A percentile compares a stretch with the other conserved stretches of the same genome.
These are phyloP conservation scores for Paracoccidioides lutzii DNA, from an alignment of 2,329 filamentous ascomycete genomes.

Conservation along the genomic window DNA sequence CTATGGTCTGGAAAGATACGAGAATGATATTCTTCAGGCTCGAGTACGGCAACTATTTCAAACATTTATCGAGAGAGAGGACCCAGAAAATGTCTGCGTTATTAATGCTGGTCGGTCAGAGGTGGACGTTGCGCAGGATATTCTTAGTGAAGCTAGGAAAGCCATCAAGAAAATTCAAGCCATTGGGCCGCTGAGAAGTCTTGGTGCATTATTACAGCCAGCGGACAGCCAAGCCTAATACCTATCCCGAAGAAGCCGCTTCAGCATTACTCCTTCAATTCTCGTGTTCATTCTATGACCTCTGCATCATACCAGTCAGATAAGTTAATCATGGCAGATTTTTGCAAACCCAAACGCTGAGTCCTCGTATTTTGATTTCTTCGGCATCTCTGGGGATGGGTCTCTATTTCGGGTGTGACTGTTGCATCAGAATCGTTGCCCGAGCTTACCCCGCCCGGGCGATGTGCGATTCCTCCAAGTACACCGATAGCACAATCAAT, in stretches of 20 bases:
- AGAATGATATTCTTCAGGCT: constrained; percentile 69
- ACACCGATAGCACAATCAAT: background rate
- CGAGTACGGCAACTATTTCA: constrained; percentile 64
- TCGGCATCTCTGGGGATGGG: background rate
- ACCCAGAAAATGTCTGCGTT: constrained; percentile 39
- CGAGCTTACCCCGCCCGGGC: background rate
- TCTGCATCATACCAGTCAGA: constrained; percentile 42
- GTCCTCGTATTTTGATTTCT: background rate
- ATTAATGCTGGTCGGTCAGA: constrained; percentile 43
- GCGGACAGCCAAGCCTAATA: background rate
- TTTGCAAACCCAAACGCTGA: constrained; percentile 7
- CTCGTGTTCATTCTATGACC: constrained; percentile 25
- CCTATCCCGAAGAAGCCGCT: background rate
- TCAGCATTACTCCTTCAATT: background rate
- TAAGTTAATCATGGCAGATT: constrained; percentile 33
- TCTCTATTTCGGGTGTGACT: background rate
- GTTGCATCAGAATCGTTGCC: background rate
- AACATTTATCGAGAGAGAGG: constrained; percentile 35
- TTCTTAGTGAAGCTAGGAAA: constrained; percentile 18
- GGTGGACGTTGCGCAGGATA: constrained; percentile 38
- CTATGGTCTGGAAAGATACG: constrained; percentile 81
- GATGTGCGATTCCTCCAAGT: background rate
- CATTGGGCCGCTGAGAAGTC: constrained; percentile 23
- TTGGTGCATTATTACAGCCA: constrained; percentile 19
- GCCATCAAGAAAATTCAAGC: constrained; percentile 22